Conservation (phyloP, 1,139 yeast genomes). For the Blastobotrys aristatus region DNA sequence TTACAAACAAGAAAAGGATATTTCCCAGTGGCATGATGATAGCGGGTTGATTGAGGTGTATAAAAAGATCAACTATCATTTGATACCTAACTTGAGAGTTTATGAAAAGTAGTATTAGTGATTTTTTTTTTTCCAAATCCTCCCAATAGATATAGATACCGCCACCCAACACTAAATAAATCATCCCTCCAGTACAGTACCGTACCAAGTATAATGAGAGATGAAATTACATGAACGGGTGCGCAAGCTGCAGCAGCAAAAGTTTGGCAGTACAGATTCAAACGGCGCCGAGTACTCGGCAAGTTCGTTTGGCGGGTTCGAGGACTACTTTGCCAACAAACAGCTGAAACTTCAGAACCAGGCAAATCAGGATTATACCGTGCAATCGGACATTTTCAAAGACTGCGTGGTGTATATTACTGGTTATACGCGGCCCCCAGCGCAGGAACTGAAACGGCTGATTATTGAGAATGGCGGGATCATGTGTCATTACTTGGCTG, state of each 20-base stretch:
- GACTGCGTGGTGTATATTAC: slow-evolving; percentile 70
- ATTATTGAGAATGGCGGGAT: slow-evolving; percentile 77
- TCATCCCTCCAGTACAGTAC: too few species aligned
- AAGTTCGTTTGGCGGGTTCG: slow-evolving; percentile 65
- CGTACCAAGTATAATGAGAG: not conserved
- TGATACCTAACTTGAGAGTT: too few species aligned
- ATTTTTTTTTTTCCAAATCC: too few species aligned
- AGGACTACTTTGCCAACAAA: slow-evolving; percentile 63
- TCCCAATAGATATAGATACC: too few species aligned
- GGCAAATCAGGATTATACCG: slow-evolving; percentile 34
- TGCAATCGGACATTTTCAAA: slow-evolving; percentile 46
- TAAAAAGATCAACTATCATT: too few species aligned
- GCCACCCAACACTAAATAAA: too few species aligned
- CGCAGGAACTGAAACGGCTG: slow-evolving; percentile 62
- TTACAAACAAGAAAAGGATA: too few species aligned
- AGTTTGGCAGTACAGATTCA: slow-evolving; percentile 23
- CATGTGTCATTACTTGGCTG: slow-evolving; percentile 60
- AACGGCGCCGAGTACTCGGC: slow-evolving; percentile 35
- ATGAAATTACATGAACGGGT: slow-evolving; percentile 23
- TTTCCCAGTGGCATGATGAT: too few species aligned
- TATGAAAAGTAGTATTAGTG: too few species aligned
- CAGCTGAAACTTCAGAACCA: slow-evolving; percentile 61
- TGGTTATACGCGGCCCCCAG: slow-evolving; percentile 80
- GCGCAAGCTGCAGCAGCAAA: slow-evolving; percentile 20
- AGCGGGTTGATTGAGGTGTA: too few species aligned